Percentiles rank a stretch among this genome's conserved stretches.
These are phyloP conservation scores for Cucumis sativus DNA, from an alignment of 306 rosid species.

Conservation along the genomic window DNA sequence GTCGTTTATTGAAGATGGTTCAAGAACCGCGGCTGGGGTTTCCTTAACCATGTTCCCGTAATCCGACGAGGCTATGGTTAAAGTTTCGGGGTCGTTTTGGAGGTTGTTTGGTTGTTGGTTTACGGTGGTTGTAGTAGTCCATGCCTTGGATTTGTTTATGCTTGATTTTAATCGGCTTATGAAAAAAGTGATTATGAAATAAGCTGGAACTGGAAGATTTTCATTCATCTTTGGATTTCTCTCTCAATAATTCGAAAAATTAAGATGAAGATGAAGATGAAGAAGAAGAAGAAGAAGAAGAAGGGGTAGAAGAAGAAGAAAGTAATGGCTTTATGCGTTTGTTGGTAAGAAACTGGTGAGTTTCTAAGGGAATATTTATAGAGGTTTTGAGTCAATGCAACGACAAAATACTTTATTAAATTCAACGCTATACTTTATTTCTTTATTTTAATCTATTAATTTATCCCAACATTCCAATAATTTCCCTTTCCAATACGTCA, in stretches of 20 bases:
- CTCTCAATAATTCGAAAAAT: neutral
- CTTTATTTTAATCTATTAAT: neutral
- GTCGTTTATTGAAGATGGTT: conserved; percentile 37
- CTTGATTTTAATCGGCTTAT: conserved; percentile 30
- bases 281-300: neutral
- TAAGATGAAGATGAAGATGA: neutral
- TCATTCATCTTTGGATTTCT: conserved; percentile 26
- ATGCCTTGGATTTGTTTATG: conserved; percentile 24
- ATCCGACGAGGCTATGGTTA: conserved; percentile 42
- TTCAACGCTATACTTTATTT: too few relatives aligned
- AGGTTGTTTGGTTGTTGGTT: conserved; percentile 2
- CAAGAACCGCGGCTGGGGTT: conserved; percentile 39
- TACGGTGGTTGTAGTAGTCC: neutral
- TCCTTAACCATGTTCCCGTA: conserved; percentile 45
- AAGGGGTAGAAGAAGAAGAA: neutral
- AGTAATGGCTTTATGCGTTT: neutral
- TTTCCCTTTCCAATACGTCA: conserved; percentile 7
- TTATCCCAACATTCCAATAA: neutral
- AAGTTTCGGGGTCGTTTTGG: conserved; percentile 32
- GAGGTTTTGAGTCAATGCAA: conserved; percentile 27
- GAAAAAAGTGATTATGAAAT: conserved; percentile 17
- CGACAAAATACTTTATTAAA: neutral
- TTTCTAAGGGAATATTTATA: neutral
- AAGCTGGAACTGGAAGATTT: conserved; percentile 14
- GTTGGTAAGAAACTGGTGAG: neutral